Evolutionary conservation across 305 asterid genomes (phyloP), one percentile per base, ranked within the genome.

Genomic region (Fraxinus platypoda): DNA sequence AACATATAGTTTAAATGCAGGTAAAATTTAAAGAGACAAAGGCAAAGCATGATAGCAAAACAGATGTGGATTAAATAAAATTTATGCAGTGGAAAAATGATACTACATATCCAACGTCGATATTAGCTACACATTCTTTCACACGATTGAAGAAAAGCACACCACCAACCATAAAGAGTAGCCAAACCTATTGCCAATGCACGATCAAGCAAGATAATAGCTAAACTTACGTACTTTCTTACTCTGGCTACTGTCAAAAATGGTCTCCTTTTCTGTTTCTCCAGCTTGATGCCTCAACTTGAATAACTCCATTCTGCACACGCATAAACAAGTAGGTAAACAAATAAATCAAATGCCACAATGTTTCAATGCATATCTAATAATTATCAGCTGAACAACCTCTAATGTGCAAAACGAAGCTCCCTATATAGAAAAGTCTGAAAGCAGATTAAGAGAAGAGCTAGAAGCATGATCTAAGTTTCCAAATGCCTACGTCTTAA

Each of bases 231-330:
- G 74, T 70, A 35, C 62, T 80, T 71, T 79, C 71, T 38, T 41
- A 26, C 52, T 1, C 64, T 70, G 49, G 3, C 46, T 41, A 23
- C 13, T 17, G 59, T 2, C 6, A 41, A 38, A 35, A 35, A 11
- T 38, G 26, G n/a, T 33, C 26, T 52, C 23, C 49, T 77, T 68
- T 74, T 26, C 78, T 8, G 41, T 78, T 38, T 72, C 52, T 78
- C 54, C 38, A 76, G 78, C 43, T 33, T 34, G 75, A 80, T 31
- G 52, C 64, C 85, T 86, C 86, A 83, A 71, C 83, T 81, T 81
- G 84, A 43, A 71, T 87, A 83, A 41, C 35, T 79, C 90, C 85
- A 83, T 33, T 68, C 90, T 85, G 88, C 86, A 83, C 81, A 57
- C 46, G 49, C 74, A 54, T 72, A 76, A 73, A 73, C 71, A 62